Base-by-base conservation (phyloP, 371 early-diverging fungal species). In the Funneliformis caledonium region DNA sequence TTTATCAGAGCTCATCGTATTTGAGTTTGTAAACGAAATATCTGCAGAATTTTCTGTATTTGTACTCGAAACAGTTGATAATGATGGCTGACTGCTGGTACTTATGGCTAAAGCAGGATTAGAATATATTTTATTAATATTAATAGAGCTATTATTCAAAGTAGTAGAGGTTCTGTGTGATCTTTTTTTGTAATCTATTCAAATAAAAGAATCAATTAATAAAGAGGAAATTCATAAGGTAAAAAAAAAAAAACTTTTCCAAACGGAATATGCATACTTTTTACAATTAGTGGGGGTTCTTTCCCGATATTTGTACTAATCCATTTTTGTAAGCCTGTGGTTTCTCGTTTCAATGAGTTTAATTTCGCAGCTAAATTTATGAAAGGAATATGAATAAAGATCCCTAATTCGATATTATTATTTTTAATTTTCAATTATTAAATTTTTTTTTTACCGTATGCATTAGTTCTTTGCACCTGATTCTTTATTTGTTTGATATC, bases 401-500 rank as follows among this genome's bases (percentile, higher is more conserved):
- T 60, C 7, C 0, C 16, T 6, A 60, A 26, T 60, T 10, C 6
- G 16, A 60, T 22, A 60, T n/a, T n/a, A 60, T 22, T 60, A 22
- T n/a, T 60, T 8, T 65, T 65, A 1, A 5, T 22, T 22, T 22
- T 22, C 22, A 64, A 64, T 22, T 22, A 0, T 64, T 22, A 22
- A 64, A 26, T 26, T 42, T 22, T 26, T 2, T 26, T 76, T 9
- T 70, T 72, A 79, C 80, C 70, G 43, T 70, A 79, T 56, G 72
- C 50, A 19, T 70, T 70, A 11, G 10, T 79, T 37, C 72, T 68
- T 70, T 79, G 70, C 19, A 9, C 47, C 16, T 72, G 50, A 61
- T 45, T 79, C 26, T 26, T 79, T n/a, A 79, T 31, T 59, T 79
- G 56, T 59, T 67, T 79, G 60, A 79, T 72, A 56, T 79, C 80